Evolutionary conservation across 352 stramenopile genomes (phyloP), one percentile per base, ranked within the genome.

Genomic region (Phytopythium chamaehyphon): DNA sequence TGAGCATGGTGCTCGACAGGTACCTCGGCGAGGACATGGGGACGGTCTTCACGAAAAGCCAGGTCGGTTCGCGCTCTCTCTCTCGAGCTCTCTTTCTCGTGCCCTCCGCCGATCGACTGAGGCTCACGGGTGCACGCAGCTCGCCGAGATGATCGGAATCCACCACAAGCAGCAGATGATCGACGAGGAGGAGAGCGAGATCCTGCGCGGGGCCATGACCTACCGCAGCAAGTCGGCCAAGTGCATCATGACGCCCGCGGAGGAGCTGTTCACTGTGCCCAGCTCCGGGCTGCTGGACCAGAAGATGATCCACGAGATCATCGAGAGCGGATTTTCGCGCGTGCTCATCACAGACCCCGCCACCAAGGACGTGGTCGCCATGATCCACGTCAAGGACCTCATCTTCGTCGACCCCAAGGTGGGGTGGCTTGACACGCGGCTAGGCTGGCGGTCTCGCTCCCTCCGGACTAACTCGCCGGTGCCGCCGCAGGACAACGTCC

Each of bases 361-460:
- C 39, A 52, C 79, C 31, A 87, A 96, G 64, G 96, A 99, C 62
- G 90, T 99, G 36, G 83, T 98, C 45, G 96, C 96, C 16, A 76
- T 98, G n/a, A 83, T 99, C 22, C 93, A 98, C 64, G 93, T 98
- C 44, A 99, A 99, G 61, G 97, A 99, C 61, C 84, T 99, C 12
- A 98, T 99, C 54, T 98, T 99, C 45, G 80, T 99, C 16, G 96
- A 99, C 66, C 95, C 96, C 11, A 97, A 98, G 70, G 95, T 99
- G 63, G 52, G 86, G 58, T 9, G 21, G 24, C 18, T 31, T 23
- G 3, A 4, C 19, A 9, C 14, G 18, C 22, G 10, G 8, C 7
- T n/a, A 23, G 18, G 15, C 24, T n/a, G n/a, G n/a, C n/a, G n/a
- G 21, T n/a, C 21, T 18, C 3, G 22, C 37, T 98, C 98, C 66